Base-by-base conservation (phyloP, 2,329 filamentous ascomycete species). In the Fusarium albidum region DNA sequence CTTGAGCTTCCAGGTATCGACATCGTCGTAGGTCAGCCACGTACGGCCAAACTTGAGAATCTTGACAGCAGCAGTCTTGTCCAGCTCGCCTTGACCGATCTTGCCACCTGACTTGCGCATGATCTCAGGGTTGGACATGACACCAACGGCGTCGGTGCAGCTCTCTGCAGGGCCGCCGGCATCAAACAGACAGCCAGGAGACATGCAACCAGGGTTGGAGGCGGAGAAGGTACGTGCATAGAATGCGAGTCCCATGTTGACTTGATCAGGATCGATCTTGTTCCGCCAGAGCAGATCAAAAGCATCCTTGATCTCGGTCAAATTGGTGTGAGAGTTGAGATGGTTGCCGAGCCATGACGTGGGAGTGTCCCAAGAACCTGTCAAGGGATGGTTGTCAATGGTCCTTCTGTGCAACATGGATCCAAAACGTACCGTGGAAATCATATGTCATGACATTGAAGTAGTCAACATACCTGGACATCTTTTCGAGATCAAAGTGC, bases 401-500 rank as follows among this genome's bases (percentile, higher is more conserved):
- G n/a, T n/a, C n/a, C n/a, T n/a, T n/a, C n/a, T n/a, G n/a, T n/a
- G n/a, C n/a, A n/a, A n/a, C n/a, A n/a, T n/a, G n/a, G n/a, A n/a
- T n/a, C n/a, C n/a, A n/a, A n/a, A n/a, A n/a, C n/a, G n/a, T 17
- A 47, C 55, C 48, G 13, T 45, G 53, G 10, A 62, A 45, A 29
- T 66, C 55, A 28, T 55, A 62, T 0, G 53, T 26, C 55, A 65
- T 59, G 35, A 65, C 18, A 21, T 67, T 68, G 38, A 68, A 53
- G 69, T 66, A 50, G 54, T 69, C 53, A 66, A 75, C 6, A 5
- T 59, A 39, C 9, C 40, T 48, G 2, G 43, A 41, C 0, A 59
- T 14, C 9, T 41, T 34, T 7, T 27, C 25, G 6, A 61, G 25
- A 6, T 61, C 27, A 14, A 48, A 61, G 11, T 54, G 29, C 14